phyloP scores from a whole-genome alignment of 1,284 basidiomycete species.

The Fereydounia khargensis region DNA sequence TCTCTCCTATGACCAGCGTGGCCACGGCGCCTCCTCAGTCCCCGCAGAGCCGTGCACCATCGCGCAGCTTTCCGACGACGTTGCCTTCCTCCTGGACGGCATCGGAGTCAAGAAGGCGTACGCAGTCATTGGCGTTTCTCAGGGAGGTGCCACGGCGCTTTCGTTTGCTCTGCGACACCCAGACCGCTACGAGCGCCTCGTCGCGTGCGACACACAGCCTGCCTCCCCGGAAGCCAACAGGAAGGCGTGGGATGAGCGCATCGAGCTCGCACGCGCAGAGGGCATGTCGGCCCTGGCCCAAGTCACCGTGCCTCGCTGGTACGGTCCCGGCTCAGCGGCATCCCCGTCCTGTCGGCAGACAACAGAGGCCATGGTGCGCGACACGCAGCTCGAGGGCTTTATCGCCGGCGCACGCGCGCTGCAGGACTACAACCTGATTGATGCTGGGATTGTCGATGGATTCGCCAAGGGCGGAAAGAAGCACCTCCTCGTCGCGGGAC shows the following conservation, averaged over 20 bases:
- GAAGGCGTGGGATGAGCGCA: conserved; percentile 60
- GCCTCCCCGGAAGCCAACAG: conserved; percentile 58
- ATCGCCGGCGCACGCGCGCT: conserved; percentile 57
- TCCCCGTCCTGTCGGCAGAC: conserved; percentile 31
- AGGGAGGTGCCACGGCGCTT: conserved; percentile 60
- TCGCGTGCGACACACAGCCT: conserved; percentile 60
- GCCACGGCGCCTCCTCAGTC: conserved; percentile 56
- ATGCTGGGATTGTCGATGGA: conserved; percentile 48
- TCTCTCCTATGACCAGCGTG: conserved; percentile 59
- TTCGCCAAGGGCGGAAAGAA: conserved; percentile 22
- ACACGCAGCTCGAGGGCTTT: conserved; percentile 58
- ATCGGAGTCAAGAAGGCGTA: conserved; percentile 49
- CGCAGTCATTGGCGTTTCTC: conserved; percentile 59
- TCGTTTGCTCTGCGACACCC: conserved; percentile 58
- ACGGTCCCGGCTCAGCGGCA: conserved; percentile 48
- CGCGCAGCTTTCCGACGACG: conserved; percentile 58
- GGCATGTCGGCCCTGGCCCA: conserved; percentile 57
- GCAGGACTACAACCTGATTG: conserved; percentile 59
- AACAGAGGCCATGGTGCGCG: conserved; percentile 44
- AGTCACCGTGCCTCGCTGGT: conserved; percentile 59
- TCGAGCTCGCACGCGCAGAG: conserved; percentile 50
- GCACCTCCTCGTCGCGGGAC: conserved; percentile 58
- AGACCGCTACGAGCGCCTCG: conserved; percentile 45
- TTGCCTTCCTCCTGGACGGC: conserved; percentile 55
- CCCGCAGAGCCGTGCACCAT: conserved; percentile 57